Base-by-base conservation (phyloP, 805 yeast species). In the Candida patagonica region DNA sequence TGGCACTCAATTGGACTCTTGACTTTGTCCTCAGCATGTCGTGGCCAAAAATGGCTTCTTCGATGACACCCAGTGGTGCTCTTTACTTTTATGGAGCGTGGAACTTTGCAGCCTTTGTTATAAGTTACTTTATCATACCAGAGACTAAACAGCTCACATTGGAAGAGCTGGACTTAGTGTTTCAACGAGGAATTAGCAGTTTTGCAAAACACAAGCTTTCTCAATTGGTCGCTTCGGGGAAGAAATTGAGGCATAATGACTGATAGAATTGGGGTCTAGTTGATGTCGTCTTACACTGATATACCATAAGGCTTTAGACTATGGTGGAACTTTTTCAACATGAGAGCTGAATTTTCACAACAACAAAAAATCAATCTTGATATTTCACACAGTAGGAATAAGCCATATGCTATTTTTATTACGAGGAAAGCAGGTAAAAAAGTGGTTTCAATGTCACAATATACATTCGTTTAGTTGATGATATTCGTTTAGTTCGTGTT, bases 71-170 rank as follows among this genome's bases (percentile, higher is more conserved):
- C 15, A 17, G 30, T 22, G 39, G 39, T 7, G 39, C 23, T 4
- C 15, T 36, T 5, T 36, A 26, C 19, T 36, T 36, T 23, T 36
- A 36, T 17, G 39, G 39, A 8, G 39, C 39, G 4, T 36, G 39
- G 39, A 36, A 36, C 21, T 19, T 36, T 6, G 36, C 21, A 13
- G 41, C 44, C 13, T 68, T 65, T 33, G 35, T 41, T 24, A 55
- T 51, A 31, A 26, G 41, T 22, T 47, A 27, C 48, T 53, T 76
- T 45, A 71, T 75, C 59, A 74, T 77, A 72, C 83, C 80, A 26
- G 86, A 79, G 60, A 79, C 86, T 22, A 78, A 78, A 61, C 78
- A 73, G 50, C 74, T 71, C 60, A 74, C 85, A 6, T 67, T 78
- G 53, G 87, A 79, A 61, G 84, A 79, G 59, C 74, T 79, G 44